phyloP scores from a whole-genome alignment of 495 filamentous ascomycete species.

The Bacidia gigantensis region DNA sequence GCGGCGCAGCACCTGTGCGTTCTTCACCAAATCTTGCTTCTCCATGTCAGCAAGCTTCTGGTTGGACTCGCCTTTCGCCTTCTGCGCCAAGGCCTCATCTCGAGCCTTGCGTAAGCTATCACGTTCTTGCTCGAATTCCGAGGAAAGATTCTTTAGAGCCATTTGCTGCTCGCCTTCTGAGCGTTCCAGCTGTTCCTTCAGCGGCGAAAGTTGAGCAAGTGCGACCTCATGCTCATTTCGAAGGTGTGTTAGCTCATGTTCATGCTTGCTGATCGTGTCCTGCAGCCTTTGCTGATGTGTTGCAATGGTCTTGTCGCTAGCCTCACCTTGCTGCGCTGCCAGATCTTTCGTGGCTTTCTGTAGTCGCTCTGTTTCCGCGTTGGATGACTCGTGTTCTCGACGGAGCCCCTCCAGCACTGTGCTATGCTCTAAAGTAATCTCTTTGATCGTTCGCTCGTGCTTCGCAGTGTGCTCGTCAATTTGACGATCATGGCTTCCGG shows the following conservation, averaged over 20 bases:
- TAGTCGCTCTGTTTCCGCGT: background rate
- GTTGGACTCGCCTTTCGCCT: background rate
- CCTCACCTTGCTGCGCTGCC: background rate
- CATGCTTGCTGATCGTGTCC: conserved; percentile 1
- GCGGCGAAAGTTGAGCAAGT: conserved; percentile 2
- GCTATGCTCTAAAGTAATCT: background rate
- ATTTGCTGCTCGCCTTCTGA: background rate
- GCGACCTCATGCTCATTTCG: conserved; percentile 7
- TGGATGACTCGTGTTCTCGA: background rate
- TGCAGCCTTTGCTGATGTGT: conserved; percentile 4
- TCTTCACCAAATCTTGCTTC: background rate
- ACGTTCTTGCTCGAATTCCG: background rate
- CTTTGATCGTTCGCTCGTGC: conserved; percentile 2
- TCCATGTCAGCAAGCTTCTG: background rate
- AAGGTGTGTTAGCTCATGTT: conserved; percentile 8
- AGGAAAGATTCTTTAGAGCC: background rate
- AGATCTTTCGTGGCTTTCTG: background rate
- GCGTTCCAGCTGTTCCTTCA: background rate
- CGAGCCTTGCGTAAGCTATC: background rate
- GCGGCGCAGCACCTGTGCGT: conserved; percentile 1
- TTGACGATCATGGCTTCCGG: background rate
- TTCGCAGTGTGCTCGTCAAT: background rate
- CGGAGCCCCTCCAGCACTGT: background rate
- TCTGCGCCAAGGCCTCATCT: background rate
- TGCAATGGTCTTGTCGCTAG: background rate